Evolutionary conservation across 116 monocot genomes (phyloP), one percentile per base, ranked within the genome.

Genomic region (Posidonia oceanica): DNA sequence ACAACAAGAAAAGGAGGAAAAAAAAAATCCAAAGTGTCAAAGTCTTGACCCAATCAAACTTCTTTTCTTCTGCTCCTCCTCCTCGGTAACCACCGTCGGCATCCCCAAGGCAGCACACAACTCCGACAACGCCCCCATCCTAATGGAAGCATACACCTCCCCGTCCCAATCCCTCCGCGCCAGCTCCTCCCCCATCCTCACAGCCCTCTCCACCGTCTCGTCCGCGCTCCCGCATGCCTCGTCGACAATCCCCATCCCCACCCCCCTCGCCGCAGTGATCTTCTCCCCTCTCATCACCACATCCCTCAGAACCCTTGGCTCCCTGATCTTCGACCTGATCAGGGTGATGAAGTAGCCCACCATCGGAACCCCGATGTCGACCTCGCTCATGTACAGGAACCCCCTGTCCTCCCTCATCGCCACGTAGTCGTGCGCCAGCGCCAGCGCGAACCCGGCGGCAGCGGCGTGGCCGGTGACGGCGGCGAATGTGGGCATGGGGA

Each of bases 381-480:
- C 54, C 86, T 94, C 91, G 84, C 91, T 85, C 91, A 91, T 82
- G 81, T 90, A 94, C 18, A 94, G 62, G 39, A 90, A 48, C 16
- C 86, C 94, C 36, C 83, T 75, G 52, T 94, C 94, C 0, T 61
- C 72, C 59, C 91, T 72, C 94, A 91, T 91, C 64, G 71, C 14
- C 17, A 77, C 54, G 73, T 88, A 79, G 62, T 94, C 94, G 74
- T 88, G 91, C 67, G 64, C 13, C 2, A 90, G 59, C 22, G 84
- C 84, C 22, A 91, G 83, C 59, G 81, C 64, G 69, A 81, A 68
- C 22, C 91, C 94, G 56, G 80, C 91, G 20, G 88, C 94, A 20
- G 88, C 80, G 53, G 86, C 86, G 71, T 95, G 94, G 69, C 94
- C 91, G 66, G 82, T 91, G 44, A 91, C 83, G 55, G 94, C 94